Evolutionary conservation across 148 eudicot species (phyloP).

Genomic region (Camellia lanceoleosa): DNA sequence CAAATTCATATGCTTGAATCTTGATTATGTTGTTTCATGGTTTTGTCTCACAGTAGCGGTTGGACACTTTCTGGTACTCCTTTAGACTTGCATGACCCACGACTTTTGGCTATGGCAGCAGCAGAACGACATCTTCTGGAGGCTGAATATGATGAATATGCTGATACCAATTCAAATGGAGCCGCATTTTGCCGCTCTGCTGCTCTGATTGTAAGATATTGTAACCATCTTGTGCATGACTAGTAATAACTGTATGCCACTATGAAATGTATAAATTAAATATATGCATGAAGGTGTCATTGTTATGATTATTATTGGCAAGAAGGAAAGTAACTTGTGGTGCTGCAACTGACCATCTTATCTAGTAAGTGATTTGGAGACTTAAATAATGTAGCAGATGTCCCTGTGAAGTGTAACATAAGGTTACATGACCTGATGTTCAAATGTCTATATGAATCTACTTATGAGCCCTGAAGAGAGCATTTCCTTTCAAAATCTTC

Average conservation of each 20-base stretch:
- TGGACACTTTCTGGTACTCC: slow-evolving; percentile 71
- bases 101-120: slow-evolving; percentile 76
- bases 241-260: background rate
- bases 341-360: background rate
- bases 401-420: too few species aligned
- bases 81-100: slow-evolving; percentile 70
- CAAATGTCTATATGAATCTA: too few species aligned
- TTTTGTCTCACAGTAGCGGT: slow-evolving; percentile 28
- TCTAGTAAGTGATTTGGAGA: background rate
- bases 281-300: background rate
- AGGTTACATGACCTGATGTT: too few species aligned
- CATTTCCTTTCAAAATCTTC: background rate
- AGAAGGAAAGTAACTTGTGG: background rate
- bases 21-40: slow-evolving; percentile 8
- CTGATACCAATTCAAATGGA: slow-evolving; percentile 71
- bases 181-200: slow-evolving; percentile 84
- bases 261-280: background rate
- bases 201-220: slow-evolving; percentile 66
- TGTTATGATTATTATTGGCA: background rate
- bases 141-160: slow-evolving; percentile 79
- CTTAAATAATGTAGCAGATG: background rate
- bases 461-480: background rate
- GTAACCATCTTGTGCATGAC: background rate
- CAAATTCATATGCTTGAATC: background rate
- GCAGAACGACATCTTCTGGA: slow-evolving; percentile 65